A percentile compares a stretch with the other conserved stretches of the same genome.
These are phyloP conservation scores for Croton laevigatus DNA, from an alignment of 441 rosid species.

Conservation along the genomic window DNA sequence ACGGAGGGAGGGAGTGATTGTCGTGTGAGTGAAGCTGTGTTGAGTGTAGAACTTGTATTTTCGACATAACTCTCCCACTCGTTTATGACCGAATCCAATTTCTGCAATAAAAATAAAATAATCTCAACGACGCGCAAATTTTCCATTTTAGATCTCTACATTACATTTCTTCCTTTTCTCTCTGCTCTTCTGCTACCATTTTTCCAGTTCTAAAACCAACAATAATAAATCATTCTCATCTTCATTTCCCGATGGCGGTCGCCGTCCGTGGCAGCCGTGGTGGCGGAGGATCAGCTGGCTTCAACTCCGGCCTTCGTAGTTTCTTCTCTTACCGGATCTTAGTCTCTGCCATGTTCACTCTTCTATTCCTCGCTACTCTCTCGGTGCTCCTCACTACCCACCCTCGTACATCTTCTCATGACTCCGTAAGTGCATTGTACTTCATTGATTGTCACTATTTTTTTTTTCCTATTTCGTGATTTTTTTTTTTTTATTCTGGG, in stretches of 20 bases:
- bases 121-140: conserved; percentile 12
- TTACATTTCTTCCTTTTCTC: too few relatives aligned
- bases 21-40: too few relatives aligned
- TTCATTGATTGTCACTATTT: background rate
- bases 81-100: background rate
- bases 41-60: too few relatives aligned
- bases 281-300: conserved; percentile 43
- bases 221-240: background rate
- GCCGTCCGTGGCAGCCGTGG: conserved; percentile 70
- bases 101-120: background rate
- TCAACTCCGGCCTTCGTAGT: conserved; percentile 45
- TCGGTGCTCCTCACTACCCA: conserved; percentile 61
- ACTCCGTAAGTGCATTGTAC: conserved; percentile 38
- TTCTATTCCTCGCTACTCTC: conserved; percentile 80
- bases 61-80: background rate
- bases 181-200: background rate
- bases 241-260: conserved; percentile 52
- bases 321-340: conserved; percentile 75
- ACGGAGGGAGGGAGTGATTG: too few relatives aligned
- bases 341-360: conserved; percentile 77
- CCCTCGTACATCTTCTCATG: conserved; percentile 38
- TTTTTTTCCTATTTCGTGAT: background rate
- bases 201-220: background rate
- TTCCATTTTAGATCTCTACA: background rate
- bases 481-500: background rate